Evolutionary conservation across 306 rosid species (phyloP).

Genomic region (Quercus wislizeni): DNA sequence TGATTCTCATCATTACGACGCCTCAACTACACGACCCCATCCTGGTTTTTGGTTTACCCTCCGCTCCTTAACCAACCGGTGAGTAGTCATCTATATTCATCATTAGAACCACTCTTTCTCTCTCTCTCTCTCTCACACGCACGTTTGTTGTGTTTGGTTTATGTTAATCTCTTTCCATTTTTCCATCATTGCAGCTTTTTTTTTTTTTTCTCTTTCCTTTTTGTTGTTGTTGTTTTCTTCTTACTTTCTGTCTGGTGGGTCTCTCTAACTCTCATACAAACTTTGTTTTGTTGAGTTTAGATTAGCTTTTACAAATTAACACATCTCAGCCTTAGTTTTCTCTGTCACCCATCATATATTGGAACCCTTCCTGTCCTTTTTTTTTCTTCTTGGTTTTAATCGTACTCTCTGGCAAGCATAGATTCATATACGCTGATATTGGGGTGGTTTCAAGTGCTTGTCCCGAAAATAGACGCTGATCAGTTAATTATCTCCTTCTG

Average conservation of each 20-base stretch:
- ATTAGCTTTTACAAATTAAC: background rate
- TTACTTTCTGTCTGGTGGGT: background rate
- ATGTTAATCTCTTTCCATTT: background rate
- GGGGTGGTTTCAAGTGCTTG: background rate
- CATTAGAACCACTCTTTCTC: background rate
- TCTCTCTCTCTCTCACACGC: too few species aligned
- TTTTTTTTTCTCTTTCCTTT: background rate
- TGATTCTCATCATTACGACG: conserved; percentile 30
- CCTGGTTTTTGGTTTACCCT: conserved; percentile 68
- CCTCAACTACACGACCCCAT: conserved; percentile 20
- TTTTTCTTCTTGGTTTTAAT: background rate
- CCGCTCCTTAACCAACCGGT: conserved; percentile 54
- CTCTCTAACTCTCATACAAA: background rate
- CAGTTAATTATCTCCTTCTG: background rate
- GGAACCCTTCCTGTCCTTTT: background rate
- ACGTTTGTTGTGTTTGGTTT: too few species aligned
- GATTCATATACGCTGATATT: background rate
- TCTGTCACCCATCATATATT: background rate
- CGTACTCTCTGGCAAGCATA: background rate
- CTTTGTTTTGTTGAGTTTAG: background rate
- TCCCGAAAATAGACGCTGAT: background rate
- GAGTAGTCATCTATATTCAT: background rate
- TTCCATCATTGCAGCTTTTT: background rate
- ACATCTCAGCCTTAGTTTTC: background rate
- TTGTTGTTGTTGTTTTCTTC: background rate